Conservation (phyloP, 805 yeast species). For the Dipodascus albidus region DNA sequence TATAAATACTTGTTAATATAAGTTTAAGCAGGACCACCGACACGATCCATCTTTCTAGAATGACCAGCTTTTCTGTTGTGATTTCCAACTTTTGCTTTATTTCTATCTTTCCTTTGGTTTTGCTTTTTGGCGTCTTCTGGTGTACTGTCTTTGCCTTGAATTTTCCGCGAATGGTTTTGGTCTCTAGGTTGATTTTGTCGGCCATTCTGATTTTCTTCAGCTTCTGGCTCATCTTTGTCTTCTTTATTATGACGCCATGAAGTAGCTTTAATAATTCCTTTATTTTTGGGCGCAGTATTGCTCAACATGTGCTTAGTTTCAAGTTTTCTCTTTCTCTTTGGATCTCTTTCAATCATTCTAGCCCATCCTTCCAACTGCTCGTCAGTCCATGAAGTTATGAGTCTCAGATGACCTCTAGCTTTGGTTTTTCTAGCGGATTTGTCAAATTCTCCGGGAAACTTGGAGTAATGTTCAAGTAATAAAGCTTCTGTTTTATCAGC, state of each 20-base stretch:
- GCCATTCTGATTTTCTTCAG: constrained; percentile 4
- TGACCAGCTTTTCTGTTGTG: constrained; percentile 57
- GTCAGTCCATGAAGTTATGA: constrained; percentile 60
- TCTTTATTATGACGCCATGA: constrained; percentile 5
- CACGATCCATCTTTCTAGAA: constrained; percentile 38
- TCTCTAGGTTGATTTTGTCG: not conserved
- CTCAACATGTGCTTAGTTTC: constrained; percentile 48
- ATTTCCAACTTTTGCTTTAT: constrained; percentile 47
- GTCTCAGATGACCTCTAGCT: constrained; percentile 39
- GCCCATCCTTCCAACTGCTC: constrained; percentile 95
- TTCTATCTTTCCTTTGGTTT: constrained; percentile 22
- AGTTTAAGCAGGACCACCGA: constrained; percentile 6
- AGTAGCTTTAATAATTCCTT: constrained; percentile 27
- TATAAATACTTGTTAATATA: constrained; percentile 1
- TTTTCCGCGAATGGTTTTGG: constrained; percentile 1
- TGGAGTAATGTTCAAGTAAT: constrained; percentile 45
- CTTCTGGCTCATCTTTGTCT: constrained; percentile 5
- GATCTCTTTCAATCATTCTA: constrained; percentile 55
- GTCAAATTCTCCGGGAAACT: constrained; percentile 38
- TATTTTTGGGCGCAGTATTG: constrained; percentile 6
- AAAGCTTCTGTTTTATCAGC: constrained; percentile 40
- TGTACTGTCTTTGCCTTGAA: constrained; percentile 3
- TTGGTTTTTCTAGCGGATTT: constrained; percentile 39
- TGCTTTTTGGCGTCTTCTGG: constrained; percentile 2
- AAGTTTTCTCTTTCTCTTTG: constrained; percentile 45